Conservation (phyloP, 2,329 filamentous ascomycete species). For the Thelonectria discophora region DNA sequence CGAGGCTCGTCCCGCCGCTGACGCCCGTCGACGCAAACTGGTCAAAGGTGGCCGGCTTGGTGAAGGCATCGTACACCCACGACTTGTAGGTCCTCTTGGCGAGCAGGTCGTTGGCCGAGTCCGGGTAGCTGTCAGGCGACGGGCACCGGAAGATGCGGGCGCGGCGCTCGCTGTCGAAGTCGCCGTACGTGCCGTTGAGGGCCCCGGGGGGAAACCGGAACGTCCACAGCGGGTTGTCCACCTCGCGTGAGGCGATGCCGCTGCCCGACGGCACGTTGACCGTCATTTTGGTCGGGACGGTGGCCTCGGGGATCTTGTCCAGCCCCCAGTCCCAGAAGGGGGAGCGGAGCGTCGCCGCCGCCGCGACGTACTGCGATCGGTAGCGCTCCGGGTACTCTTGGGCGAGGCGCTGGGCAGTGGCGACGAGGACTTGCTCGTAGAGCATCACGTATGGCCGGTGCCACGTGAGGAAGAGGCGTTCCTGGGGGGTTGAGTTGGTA, state of each 20-base stretch:
- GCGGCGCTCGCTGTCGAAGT: conserved; percentile 42
- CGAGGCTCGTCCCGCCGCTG: conserved; percentile 51
- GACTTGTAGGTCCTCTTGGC: conserved; percentile 48
- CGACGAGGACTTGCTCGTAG: conserved; percentile 65
- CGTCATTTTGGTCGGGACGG: conserved; percentile 45
- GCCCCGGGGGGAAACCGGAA: conserved; percentile 58
- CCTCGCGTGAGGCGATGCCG: conserved; percentile 41
- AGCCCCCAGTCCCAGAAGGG: conserved; percentile 67
- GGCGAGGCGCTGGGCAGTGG: conserved; percentile 57
- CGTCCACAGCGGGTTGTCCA: conserved; percentile 62
- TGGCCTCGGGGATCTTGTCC: conserved; percentile 54
- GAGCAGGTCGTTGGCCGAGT: conserved; percentile 50
- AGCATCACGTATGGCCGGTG: conserved; percentile 65
- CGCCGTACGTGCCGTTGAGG: conserved; percentile 50
- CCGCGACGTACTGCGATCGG: conserved; percentile 51
- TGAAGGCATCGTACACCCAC: conserved; percentile 54
- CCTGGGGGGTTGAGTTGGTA: conserved; percentile 44
- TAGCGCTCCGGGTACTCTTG: conserved; percentile 50
- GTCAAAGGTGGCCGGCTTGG: conserved; percentile 47
- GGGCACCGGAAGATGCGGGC: conserved; percentile 53
- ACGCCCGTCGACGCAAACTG: conserved; percentile 47
- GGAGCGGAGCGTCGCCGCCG: conserved; percentile 57
- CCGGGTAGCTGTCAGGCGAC: conserved; percentile 50
- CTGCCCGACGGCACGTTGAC: conserved; percentile 54
- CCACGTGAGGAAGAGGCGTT: conserved; percentile 62